phyloP scores from a whole-genome alignment of 2,329 filamentous ascomycete species.

The Lecanicillium sp. region DNA sequence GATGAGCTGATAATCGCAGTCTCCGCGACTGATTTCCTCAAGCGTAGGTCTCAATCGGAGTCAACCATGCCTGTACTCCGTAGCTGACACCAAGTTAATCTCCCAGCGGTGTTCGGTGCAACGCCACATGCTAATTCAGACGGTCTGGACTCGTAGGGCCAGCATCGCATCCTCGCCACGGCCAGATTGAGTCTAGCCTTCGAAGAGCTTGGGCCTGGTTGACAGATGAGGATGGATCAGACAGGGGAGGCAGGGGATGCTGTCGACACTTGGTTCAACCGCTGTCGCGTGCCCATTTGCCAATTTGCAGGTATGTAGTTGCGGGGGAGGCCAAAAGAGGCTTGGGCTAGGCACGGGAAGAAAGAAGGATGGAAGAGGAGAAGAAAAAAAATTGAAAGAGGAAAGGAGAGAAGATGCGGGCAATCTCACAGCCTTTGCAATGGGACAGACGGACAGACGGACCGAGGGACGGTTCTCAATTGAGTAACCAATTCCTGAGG shows the following conservation, averaged over 20 bases:
- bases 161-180: background rate
- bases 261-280: background rate
- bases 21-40: no score
- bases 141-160: conserved; percentile 2
- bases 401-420: no score
- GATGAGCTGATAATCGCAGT: no score
- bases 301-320: background rate
- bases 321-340: background rate
- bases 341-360: background rate
- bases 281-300: conserved; percentile 11
- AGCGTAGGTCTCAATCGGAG: no score
- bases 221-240: conserved; percentile 5
- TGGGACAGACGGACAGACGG: no score
- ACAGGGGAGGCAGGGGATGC: background rate
- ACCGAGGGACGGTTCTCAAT: no score
- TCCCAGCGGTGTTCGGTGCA: conserved; percentile 1
- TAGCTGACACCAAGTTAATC: no score
- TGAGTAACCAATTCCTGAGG: background rate
- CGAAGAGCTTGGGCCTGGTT: background rate
- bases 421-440: no score
- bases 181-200: conserved; percentile 7
- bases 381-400: no score
- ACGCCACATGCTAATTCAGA: conserved; percentile 4
- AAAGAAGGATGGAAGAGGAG: background rate
- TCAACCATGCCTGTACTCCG: no score